Percentiles rank a stretch among this genome's conserved stretches.
Conservation (phyloP, 2,329 filamentous ascomycete species). For the Hymenoscyphus fructigenus region DNA sequence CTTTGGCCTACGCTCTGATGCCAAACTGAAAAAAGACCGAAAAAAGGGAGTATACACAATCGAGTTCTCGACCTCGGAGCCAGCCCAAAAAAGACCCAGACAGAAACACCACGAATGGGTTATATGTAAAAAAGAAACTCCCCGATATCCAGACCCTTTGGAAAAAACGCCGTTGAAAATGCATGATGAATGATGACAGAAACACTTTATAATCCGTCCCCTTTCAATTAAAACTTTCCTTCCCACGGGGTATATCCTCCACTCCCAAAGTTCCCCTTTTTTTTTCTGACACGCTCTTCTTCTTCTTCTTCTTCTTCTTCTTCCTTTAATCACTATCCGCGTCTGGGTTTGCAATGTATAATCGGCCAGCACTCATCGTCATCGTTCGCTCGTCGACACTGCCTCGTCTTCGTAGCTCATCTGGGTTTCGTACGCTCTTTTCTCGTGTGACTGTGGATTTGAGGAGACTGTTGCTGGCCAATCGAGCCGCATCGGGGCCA, state of each 20-base stretch:
- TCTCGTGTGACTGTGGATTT: conserved; percentile 59
- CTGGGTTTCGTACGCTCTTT: conserved; percentile 65
- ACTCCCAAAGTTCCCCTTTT: not conserved
- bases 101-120: not conserved
- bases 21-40: not conserved
- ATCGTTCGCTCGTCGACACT: conserved; percentile 82
- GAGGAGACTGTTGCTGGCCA: conserved; percentile 59
- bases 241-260: conserved; percentile 25
- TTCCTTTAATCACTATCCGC: conserved; percentile 37
- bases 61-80: not conserved
- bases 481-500: conserved; percentile 43
- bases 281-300: not conserved
- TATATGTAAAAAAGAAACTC: not conserved
- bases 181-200: conserved; percentile 8
- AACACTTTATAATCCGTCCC: conserved; percentile 7
- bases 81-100: not conserved
- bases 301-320: not conserved
- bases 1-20: not conserved
- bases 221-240: conserved; percentile 19
- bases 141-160: conserved; percentile 3
- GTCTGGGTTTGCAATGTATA: conserved; percentile 87
- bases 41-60: not conserved
- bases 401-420: conserved; percentile 72
- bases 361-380: conserved; percentile 58
- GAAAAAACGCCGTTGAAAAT: conserved; percentile 9